phyloP scores from a whole-genome alignment of 441 rosid species.

The Populus hybrid region DNA sequence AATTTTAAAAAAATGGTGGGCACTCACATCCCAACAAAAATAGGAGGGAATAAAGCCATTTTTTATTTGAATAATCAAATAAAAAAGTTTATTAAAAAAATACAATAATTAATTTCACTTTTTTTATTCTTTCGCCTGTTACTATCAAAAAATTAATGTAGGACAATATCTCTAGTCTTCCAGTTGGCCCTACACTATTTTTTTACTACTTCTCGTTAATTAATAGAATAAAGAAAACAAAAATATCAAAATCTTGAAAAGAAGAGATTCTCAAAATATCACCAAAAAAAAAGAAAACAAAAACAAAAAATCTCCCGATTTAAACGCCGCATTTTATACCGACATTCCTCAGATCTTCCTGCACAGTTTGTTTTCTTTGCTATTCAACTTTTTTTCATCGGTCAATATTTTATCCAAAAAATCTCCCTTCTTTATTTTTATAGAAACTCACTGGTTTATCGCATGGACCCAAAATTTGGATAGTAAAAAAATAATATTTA shows the following conservation, averaged over 20 bases:
- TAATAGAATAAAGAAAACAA: not conserved
- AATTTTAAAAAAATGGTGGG: too few relatives aligned
- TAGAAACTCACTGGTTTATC: not conserved
- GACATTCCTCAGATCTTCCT: not conserved
- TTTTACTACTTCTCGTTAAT: not conserved
- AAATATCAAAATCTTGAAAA: not conserved
- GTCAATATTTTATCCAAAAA: too few relatives aligned
- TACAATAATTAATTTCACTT: not conserved
- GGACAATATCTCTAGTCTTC: not conserved
- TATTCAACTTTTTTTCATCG: not conserved
- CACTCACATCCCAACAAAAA: not conserved
- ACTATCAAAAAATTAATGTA: not conserved
- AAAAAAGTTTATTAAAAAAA: too few relatives aligned
- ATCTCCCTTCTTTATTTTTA: too few relatives aligned
- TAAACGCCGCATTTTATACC: not conserved
- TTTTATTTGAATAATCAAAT: not conserved
- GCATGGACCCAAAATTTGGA: not conserved
- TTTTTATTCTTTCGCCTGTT: not conserved
- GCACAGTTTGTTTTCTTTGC: not conserved
- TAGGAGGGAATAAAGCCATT: not conserved
- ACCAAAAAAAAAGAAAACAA: too few relatives aligned
- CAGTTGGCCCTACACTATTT: not conserved
- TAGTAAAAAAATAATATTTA: too few relatives aligned
- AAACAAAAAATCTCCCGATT: too few relatives aligned
- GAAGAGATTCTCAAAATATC: not conserved